Evolutionary conservation across 2,329 filamentous ascomycete genomes (phyloP), one percentile per base, ranked within the genome.

Genomic region (Colletotrichum orbiculare): DNA sequence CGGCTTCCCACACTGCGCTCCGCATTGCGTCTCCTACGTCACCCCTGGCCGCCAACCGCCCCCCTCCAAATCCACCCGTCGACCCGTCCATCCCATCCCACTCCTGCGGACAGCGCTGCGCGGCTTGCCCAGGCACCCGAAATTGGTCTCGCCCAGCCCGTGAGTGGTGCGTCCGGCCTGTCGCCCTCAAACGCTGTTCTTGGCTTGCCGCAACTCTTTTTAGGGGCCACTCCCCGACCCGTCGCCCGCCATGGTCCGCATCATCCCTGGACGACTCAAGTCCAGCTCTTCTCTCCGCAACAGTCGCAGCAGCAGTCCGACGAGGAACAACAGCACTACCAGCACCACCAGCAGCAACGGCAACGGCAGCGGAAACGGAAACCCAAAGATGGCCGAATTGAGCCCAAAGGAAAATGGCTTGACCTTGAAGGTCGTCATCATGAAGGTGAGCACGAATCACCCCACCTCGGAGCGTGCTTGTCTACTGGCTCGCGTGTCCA

Each of bases 181-280:
- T 62, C 57, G 46, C 55, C 60, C 59, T 62, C 60, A 64, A 64
- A 64, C 59, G 46, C 58, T 62, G 35, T 55, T 25, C 62, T 62
- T 65, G 62, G 62, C 59, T 25, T 58, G 46, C 64, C 60, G 64
- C 60, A 66, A 66, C 67, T 67, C 60, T 64, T 67, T 65, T 64
- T 58, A 60, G 60, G 64, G 64, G 64, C 60, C 55, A 34, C 54
- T 57, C 66, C 55, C 49, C 52, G 60, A 66, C 64, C 47, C 54
- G 42, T 63, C 66, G 59, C 54, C 67, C 67, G 68, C 68, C 74
- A 87, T 87, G 85, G 83, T 86, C 69, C 84, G 84, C 74, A 86
- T 87, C 72, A 82, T 87, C 67, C 84, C 85, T 61, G 81, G 77
- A 67, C 82, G 85, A 56, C 77, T 88, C 42, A 85, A 86, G 75